phyloP scores from a whole-genome alignment of 805 yeast species.

The Starmerella lactis-condensi region DNA sequence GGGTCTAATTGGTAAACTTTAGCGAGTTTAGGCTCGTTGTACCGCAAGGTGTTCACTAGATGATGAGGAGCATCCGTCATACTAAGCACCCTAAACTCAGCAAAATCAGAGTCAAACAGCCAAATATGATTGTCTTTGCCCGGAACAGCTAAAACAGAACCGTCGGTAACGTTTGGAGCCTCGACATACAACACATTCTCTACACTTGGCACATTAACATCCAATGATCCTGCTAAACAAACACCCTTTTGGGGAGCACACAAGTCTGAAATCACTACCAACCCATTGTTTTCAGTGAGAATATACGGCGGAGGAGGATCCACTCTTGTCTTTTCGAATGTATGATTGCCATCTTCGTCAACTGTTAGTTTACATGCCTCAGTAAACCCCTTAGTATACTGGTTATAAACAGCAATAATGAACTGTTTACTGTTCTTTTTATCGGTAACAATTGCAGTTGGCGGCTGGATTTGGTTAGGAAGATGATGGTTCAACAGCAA shows the following conservation, averaged over 20 bases:
- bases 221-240: constrained; percentile 6
- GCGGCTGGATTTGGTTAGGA: too few species aligned
- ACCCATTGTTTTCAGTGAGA: constrained; percentile 1
- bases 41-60: neutral
- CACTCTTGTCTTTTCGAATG: neutral
- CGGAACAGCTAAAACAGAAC: constrained; percentile 4
- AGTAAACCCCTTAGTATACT: constrained; percentile 1
- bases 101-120: constrained; percentile 10
- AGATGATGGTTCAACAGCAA: too few species aligned
- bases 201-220: constrained; percentile 1
- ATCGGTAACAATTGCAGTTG: too few species aligned
- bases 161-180: constrained; percentile 3
- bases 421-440: too few species aligned
- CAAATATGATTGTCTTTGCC: constrained; percentile 6
- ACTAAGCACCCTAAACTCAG: constrained; percentile 9
- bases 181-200: constrained; percentile 8
- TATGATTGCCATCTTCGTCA: constrained; percentile 4
- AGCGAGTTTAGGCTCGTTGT: constrained; percentile 6
- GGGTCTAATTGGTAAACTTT: neutral
- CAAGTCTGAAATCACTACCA: constrained; percentile 8
- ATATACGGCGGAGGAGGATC: constrained; percentile 1
- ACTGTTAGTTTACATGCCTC: constrained; percentile 1
- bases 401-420: constrained; percentile 4
- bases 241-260: constrained; percentile 8
- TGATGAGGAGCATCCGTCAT: constrained; percentile 1